phyloP scores from a whole-genome alignment of 345 rosid genomes.

The Jatropha curcas region DNA sequence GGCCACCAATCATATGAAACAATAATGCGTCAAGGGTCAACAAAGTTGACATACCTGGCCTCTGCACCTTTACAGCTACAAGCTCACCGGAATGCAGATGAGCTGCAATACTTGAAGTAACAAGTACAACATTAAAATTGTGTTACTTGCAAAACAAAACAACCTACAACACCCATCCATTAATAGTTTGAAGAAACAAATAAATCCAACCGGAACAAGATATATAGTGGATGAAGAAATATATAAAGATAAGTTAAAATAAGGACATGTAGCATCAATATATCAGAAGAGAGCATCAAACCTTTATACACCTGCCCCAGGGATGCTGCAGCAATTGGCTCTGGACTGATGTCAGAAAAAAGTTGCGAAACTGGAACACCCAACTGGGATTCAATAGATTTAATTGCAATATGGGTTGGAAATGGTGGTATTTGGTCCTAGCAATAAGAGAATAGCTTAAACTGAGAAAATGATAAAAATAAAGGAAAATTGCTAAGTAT shows the following conservation, averaged over 20 bases:
- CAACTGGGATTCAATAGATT: conserved; percentile 78
- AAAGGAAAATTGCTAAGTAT: neutral
- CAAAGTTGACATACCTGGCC: conserved; percentile 79
- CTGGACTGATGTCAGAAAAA: conserved; percentile 84
- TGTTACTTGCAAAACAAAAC: conserved; percentile 7
- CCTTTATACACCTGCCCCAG: conserved; percentile 99
- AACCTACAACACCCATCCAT: conserved; percentile 4
- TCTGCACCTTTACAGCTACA: conserved; percentile 97
- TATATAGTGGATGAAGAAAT: neutral
- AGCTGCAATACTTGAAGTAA: conserved; percentile 75
- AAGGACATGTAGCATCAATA: neutral
- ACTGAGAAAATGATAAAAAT: conserved; percentile 12
- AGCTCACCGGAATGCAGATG: conserved; percentile 95
- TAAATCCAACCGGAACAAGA: neutral
- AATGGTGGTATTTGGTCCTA: conserved; percentile 98
- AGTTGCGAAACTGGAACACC: conserved; percentile 64
- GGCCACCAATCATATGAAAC: conserved; percentile 93
- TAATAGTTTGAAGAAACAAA: conserved; percentile 3
- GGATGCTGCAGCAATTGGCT: conserved; percentile 95
- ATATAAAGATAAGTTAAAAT: neutral
- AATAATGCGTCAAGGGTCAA: conserved; percentile 95
- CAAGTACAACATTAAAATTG: conserved; percentile 30
- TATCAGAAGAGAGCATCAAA: conserved; percentile 36
- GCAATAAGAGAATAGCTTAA: conserved; percentile 23
- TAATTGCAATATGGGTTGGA: conserved; percentile 68